Evolutionary conservation across 495 filamentous ascomycete genomes (phyloP).

Genomic region (Xylaria palmicola): DNA sequence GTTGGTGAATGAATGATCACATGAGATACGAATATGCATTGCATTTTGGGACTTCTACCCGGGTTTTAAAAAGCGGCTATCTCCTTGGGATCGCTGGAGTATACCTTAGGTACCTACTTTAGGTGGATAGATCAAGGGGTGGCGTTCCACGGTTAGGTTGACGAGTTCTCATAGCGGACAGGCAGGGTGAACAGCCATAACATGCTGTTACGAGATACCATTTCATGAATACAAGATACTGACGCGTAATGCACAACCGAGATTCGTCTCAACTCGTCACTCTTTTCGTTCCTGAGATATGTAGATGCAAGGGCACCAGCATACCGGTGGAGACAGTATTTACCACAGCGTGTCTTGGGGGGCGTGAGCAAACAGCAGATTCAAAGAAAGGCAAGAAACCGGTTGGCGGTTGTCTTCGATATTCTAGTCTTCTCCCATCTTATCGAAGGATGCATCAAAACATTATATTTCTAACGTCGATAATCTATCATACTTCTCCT

Average conservation of each 20-base stretch:
- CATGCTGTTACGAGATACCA: conserved; percentile 13
- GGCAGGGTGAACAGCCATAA: background rate
- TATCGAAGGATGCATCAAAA: too few relatives aligned
- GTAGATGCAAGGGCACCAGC: background rate
- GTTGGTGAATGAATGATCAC: conserved; percentile 8
- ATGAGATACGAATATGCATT: conserved; percentile 17
- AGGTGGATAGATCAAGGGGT: background rate
- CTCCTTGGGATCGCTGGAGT: background rate
- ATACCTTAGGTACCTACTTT: conserved; percentile 1
- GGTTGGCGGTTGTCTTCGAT: too few relatives aligned
- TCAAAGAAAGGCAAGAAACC: background rate
- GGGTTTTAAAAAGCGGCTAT: background rate
- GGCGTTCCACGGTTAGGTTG: conserved; percentile 18
- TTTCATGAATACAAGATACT: conserved; percentile 6
- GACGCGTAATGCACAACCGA: background rate
- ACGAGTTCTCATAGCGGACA: background rate
- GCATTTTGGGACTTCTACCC: background rate
- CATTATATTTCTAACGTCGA: too few relatives aligned
- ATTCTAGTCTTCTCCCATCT: too few relatives aligned
- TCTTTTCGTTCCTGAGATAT: background rate
- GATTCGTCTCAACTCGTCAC: too few relatives aligned
- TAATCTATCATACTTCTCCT: too few relatives aligned
- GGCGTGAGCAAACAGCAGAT: background rate
- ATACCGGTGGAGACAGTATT: background rate
- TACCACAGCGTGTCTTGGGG: background rate